phyloP scores from a whole-genome alignment of 768 basidiomycete species.

The Serpula lacrymans region DNA sequence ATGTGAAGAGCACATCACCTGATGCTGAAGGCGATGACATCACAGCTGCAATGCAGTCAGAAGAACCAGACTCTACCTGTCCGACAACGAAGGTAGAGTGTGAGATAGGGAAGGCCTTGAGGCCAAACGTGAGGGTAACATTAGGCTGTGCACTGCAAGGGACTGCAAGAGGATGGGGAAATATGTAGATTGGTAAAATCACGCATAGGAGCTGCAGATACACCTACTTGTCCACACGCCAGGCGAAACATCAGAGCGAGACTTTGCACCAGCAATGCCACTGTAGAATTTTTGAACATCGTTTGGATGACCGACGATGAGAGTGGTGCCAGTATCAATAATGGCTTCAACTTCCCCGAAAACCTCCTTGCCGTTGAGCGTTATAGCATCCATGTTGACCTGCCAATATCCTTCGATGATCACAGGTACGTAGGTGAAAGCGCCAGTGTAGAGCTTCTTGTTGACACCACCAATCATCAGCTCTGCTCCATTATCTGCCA shows the following conservation, averaged over 20 bases:
- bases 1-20: conserved; percentile 1
- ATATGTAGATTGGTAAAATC: background rate
- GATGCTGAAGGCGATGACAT: no score
- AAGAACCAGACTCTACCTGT: conserved; percentile 7
- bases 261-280: conserved; percentile 39
- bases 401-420: conserved; percentile 36
- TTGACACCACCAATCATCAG: conserved; percentile 57
- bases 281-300: conserved; percentile 42
- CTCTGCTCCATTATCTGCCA: conserved; percentile 42
- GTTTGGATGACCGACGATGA: conserved; percentile 42
- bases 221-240: conserved; percentile 42
- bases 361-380: background rate
- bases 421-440: conserved; percentile 35
- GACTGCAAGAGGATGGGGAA: background rate
- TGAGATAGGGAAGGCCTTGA: conserved; percentile 37
- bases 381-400: conserved; percentile 9
- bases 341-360: conserved; percentile 5
- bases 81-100: conserved; percentile 28
- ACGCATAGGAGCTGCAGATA: conserved; percentile 12
- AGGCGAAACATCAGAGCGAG: conserved; percentile 32
- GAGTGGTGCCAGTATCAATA: conserved; percentile 54
- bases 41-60: conserved; percentile 2
- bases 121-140: conserved; percentile 48
- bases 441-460: conserved; percentile 40
- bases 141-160: conserved; percentile 43